Percentiles rank a stretch among this genome's conserved stretches.
phyloP scores from a whole-genome alignment of 2,329 filamentous ascomycete genomes.

The Plenodomus lindquistii region DNA sequence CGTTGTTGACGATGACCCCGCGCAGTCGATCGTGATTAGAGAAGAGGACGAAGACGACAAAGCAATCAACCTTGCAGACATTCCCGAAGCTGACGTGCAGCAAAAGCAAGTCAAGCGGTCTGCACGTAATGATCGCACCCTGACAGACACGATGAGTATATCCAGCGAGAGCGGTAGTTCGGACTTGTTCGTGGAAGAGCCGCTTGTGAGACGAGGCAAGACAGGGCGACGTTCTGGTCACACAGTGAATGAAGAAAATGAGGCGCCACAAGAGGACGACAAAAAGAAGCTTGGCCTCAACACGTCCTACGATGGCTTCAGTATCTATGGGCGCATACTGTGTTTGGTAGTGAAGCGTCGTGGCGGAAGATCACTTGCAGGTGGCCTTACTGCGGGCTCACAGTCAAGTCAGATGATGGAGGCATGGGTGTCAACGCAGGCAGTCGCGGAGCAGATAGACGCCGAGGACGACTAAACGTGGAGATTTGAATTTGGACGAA shows the following conservation, averaged over 20 bases:
- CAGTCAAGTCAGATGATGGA: slow-evolving; percentile 47
- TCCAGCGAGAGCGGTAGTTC: slow-evolving; percentile 38
- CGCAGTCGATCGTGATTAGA: slow-evolving; percentile 51
- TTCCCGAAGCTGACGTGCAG: slow-evolving; percentile 54
- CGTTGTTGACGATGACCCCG: slow-evolving; percentile 48
- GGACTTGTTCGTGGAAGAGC: slow-evolving; percentile 30
- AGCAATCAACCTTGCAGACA: slow-evolving; percentile 55
- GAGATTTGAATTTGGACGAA: not conserved
- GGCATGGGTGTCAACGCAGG: slow-evolving; percentile 50
- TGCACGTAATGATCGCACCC: slow-evolving; percentile 17
- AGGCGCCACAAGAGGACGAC: slow-evolving; percentile 68
- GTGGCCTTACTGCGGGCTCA: slow-evolving; percentile 15
- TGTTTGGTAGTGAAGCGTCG: slow-evolving; percentile 86
- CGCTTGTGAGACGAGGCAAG: slow-evolving; percentile 20
- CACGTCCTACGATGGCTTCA: slow-evolving; percentile 92
- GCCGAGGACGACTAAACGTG: slow-evolving; percentile 36
- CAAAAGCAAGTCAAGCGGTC: slow-evolving; percentile 13
- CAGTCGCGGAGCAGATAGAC: slow-evolving; percentile 39
- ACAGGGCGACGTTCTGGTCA: slow-evolving; percentile 14
- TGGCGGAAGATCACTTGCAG: slow-evolving; percentile 36
- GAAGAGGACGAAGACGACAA: slow-evolving; percentile 65
- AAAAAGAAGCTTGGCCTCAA: slow-evolving; percentile 91
- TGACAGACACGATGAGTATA: slow-evolving; percentile 20
- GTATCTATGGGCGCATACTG: slow-evolving; percentile 89
- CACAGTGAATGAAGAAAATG: slow-evolving; percentile 25